Evolutionary conservation across 2,329 filamentous ascomycete genomes (phyloP).

Genomic region (Thelonectria blattea): DNA sequence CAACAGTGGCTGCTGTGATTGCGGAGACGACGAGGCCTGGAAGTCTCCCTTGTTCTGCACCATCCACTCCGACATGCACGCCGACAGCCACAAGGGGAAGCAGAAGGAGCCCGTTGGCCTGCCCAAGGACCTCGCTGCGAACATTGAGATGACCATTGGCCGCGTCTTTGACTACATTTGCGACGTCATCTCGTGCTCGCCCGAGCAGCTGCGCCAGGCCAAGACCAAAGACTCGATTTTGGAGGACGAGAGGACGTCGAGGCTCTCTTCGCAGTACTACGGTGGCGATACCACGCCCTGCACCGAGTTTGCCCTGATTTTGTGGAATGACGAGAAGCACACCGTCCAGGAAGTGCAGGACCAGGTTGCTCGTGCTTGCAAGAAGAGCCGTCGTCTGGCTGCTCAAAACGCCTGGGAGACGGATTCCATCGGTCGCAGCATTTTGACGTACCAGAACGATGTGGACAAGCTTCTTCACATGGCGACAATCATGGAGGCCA

Average conservation of each 20-base stretch:
- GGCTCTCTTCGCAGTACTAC: conserved; percentile 73
- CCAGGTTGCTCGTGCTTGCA: conserved; percentile 89
- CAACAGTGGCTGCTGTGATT: conserved; percentile 96
- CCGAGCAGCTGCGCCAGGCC: conserved; percentile 86
- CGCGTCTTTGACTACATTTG: conserved; percentile 92
- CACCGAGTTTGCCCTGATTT: conserved; percentile 77
- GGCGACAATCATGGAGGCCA: conserved; percentile 88
- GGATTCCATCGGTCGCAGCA: conserved; percentile 84
- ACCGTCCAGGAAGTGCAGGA: conserved; percentile 89
- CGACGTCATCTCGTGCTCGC: conserved; percentile 96
- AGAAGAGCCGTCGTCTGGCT: conserved; percentile 72
- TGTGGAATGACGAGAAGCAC: conserved; percentile 99
- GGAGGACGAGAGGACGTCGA: conserved; percentile 80
- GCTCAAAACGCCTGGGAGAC: conserved; percentile 82
- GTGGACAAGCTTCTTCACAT: conserved; percentile 76
- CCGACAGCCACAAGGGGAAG: conserved; percentile 65
- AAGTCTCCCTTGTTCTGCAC: conserved; percentile 85
- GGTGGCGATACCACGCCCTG: conserved; percentile 59
- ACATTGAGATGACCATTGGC: conserved; percentile 84
- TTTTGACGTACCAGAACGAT: conserved; percentile 78
- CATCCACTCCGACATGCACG: conserved; percentile 76
- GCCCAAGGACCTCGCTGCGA: conserved; percentile 76
- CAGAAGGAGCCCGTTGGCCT: conserved; percentile 63
- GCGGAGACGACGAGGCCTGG: conserved; percentile 96
- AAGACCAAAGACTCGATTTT: conserved; percentile 84